Evolutionary conservation across 1,284 basidiomycete species (phyloP).

Genomic region (Malassezia sp.): DNA sequence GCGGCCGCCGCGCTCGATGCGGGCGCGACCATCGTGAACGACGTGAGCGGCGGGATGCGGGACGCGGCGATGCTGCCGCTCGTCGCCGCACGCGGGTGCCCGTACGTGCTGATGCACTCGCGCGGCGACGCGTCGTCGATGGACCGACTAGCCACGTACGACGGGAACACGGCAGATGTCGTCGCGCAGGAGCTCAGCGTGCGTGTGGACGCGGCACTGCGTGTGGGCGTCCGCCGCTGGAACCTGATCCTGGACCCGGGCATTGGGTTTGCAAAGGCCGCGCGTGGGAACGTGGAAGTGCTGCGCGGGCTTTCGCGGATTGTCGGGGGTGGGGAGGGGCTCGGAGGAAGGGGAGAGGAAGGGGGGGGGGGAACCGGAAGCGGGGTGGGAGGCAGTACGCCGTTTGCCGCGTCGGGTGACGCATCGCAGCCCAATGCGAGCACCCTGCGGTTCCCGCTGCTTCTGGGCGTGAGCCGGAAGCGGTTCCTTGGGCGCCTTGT

Average conservation of each 20-base stretch:
- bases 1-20: conserved; percentile 65
- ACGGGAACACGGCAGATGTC: conserved; percentile 62
- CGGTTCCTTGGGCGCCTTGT: conserved; percentile 37
- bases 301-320: conserved; percentile 13
- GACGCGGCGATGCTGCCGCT: conserved; percentile 56
- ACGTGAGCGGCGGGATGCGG: conserved; percentile 66
- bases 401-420: conserved; percentile 1
- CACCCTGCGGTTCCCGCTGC: conserved; percentile 25
- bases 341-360: too few relatives aligned
- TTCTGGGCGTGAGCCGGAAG: conserved; percentile 38
- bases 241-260: conserved; percentile 84
- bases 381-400: background rate
- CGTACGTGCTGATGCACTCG: conserved; percentile 86
- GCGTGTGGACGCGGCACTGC: conserved; percentile 61
- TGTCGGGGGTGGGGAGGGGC: too few relatives aligned
- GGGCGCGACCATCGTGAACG: conserved; percentile 88
- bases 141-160: conserved; percentile 51
- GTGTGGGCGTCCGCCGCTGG: conserved; percentile 74
- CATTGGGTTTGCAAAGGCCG: conserved; percentile 83
- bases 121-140: conserved; percentile 59
- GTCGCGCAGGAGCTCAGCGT: conserved; percentile 64
- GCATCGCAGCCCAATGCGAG: conserved; percentile 13
- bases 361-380: too few relatives aligned
- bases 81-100: conserved; percentile 50
- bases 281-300: conserved; percentile 63